Percentiles rank a stretch among this genome's conserved stretches.
These are phyloP conservation scores for Irpex sp. DNA, from an alignment of 1,284 basidiomycete species.

Conservation along the genomic window DNA sequence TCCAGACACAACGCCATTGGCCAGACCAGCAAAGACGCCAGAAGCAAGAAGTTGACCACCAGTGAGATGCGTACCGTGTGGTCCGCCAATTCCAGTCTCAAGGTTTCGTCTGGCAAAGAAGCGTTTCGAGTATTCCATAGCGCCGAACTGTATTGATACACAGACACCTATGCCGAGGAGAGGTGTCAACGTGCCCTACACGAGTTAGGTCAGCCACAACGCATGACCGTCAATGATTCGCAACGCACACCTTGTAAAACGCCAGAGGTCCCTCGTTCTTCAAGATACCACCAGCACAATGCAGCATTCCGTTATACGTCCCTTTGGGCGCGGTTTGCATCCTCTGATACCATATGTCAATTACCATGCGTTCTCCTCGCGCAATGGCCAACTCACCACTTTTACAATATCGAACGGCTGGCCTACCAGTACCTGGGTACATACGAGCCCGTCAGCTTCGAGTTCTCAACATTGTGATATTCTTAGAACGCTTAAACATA, in stretches of 20 bases:
- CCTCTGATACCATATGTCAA: constrained; percentile 41
- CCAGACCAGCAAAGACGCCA: constrained; percentile 84
- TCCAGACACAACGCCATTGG: constrained; percentile 90
- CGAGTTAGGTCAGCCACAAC: background rate
- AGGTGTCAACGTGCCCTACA: constrained; percentile 88
- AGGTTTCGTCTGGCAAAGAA: constrained; percentile 66
- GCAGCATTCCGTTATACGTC: constrained; percentile 84
- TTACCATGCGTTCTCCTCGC: constrained; percentile 8
- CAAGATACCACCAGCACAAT: constrained; percentile 86
- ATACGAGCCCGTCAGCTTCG: constrained; percentile 2
- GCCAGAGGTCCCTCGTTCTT: constrained; percentile 91
- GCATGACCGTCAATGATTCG: background rate
- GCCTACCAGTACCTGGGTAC: constrained; percentile 76
- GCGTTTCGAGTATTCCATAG: constrained; percentile 89
- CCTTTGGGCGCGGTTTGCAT: constrained; percentile 95
- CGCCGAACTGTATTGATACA: constrained; percentile 96
- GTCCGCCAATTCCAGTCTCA: constrained; percentile 51
- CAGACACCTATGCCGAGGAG: constrained; percentile 93
- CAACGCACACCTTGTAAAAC: constrained; percentile 83
- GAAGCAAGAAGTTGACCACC: constrained; percentile 71
- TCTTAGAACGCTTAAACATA: background rate
- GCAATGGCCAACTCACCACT: constrained; percentile 56
- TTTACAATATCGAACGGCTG: constrained; percentile 98
- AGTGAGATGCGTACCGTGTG: constrained; percentile 54
- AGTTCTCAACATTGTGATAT: constrained; percentile 1